These are phyloP conservation scores for Sporothrix luriei DNA, from an alignment of 2,329 filamentous ascomycete genomes.

Conservation along the genomic window DNA sequence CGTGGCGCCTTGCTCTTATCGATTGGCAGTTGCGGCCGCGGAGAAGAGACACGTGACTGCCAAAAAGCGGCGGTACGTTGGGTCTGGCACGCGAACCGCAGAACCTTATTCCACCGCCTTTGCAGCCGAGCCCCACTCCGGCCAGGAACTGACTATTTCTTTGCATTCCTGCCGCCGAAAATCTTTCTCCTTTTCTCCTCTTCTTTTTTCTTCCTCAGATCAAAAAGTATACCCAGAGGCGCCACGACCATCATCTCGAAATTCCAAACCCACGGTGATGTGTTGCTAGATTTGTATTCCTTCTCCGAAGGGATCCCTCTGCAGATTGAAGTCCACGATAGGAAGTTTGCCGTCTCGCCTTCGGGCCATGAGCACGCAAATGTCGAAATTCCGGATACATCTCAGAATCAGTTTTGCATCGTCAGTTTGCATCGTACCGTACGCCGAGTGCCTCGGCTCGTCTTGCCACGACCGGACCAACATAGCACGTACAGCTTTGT, in stretches of 20 bases:
- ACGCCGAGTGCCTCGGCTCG: not conserved
- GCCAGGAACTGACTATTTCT: slow-evolving; percentile 14
- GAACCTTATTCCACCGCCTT: slow-evolving; percentile 23
- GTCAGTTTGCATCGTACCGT: not conserved
- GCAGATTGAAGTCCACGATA: slow-evolving; percentile 64
- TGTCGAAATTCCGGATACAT: slow-evolving; percentile 65
- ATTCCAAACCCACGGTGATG: slow-evolving; percentile 56
- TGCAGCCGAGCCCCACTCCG: not conserved
- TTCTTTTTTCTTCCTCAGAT: slow-evolving; percentile 55
- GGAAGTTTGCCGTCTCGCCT: slow-evolving; percentile 61
- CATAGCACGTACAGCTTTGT: not conserved
- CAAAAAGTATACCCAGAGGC: slow-evolving; percentile 64
- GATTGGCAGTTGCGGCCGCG: not conserved
- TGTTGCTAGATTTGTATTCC: slow-evolving; percentile 57
- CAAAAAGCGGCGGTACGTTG: too few relatives aligned
- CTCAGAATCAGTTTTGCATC: slow-evolving; percentile 31
- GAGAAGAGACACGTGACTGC: not conserved
- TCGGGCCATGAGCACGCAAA: slow-evolving; percentile 53
- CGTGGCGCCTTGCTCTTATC: slow-evolving; percentile 4
- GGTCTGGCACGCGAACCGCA: not conserved
- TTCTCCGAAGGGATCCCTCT: slow-evolving; percentile 45
- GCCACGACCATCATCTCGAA: slow-evolving; percentile 65
- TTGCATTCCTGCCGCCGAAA: slow-evolving; percentile 27
- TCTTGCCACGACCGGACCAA: not conserved
- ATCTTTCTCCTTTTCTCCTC: slow-evolving; percentile 38